phyloP scores from a whole-genome alignment of 441 rosid species.

The Mallotus japonicus region DNA sequence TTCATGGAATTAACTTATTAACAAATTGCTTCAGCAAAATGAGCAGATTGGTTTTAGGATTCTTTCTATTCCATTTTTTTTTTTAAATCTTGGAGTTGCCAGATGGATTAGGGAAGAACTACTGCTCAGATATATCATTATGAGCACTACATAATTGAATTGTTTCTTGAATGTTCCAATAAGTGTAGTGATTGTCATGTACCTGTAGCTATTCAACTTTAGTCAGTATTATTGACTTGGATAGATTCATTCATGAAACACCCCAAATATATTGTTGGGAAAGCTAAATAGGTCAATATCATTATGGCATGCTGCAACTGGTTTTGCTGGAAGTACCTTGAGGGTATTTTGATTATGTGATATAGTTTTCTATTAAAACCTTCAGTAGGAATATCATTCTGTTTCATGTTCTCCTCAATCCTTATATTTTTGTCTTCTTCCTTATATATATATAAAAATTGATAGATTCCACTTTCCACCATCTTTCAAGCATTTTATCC shows the following conservation, averaged over 20 bases:
- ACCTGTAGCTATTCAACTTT: too few relatives aligned
- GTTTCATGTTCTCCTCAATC: neutral
- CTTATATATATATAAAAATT: neutral
- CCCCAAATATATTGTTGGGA: neutral
- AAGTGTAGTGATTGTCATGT: neutral
- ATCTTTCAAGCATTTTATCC: neutral
- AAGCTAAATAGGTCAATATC: neutral
- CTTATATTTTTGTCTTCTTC: neutral
- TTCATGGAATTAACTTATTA: too few relatives aligned
- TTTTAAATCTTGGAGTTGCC: neutral
- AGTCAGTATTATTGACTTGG: too few relatives aligned
- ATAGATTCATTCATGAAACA: too few relatives aligned
- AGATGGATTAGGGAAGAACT: neutral
- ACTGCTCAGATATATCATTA: neutral
- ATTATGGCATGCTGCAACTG: neutral
- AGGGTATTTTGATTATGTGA: neutral
- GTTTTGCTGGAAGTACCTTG: conserved; percentile 1
- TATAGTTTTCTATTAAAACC: neutral
- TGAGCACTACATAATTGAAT: too few relatives aligned
- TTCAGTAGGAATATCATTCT: neutral
- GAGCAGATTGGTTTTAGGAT: neutral
- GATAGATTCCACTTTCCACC: neutral
- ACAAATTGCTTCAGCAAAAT: neutral
- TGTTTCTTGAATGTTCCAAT: too few relatives aligned
- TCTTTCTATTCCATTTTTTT: neutral